Evolutionary conservation across 306 rosid genomes (phyloP).

Genomic region (Quercus aquifolioides): DNA sequence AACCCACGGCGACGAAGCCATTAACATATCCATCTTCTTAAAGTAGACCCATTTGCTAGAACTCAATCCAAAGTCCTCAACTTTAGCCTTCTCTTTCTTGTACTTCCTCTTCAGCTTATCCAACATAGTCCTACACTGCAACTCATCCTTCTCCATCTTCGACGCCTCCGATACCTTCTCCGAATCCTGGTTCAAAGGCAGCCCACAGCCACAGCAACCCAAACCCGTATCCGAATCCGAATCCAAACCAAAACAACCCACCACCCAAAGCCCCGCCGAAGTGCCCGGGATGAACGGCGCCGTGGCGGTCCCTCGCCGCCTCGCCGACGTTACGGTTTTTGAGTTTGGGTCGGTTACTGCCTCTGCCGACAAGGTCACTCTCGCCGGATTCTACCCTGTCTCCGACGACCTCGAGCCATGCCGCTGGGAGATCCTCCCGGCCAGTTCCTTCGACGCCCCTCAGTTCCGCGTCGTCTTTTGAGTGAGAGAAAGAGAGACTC

Average conservation of each 20-base stretch:
- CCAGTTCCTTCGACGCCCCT: slow-evolving; percentile 68
- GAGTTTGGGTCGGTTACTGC: slow-evolving; percentile 85
- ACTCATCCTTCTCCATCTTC: too few relatives aligned
- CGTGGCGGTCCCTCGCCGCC: slow-evolving; percentile 72
- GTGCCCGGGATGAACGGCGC: slow-evolving; percentile 85
- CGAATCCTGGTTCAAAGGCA: slow-evolving; percentile 66
- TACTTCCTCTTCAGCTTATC: too few relatives aligned
- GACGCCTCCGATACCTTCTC: too few relatives aligned
- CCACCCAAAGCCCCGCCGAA: slow-evolving; percentile 34
- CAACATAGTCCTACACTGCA: too few relatives aligned
- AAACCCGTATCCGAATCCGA: slow-evolving; percentile 28
- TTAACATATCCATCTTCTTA: too few relatives aligned
- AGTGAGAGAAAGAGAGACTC: neutral
- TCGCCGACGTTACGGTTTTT: slow-evolving; percentile 52
- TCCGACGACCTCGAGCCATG: slow-evolving; percentile 97
- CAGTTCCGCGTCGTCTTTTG: slow-evolving; percentile 88
- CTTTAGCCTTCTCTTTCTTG: too few relatives aligned
- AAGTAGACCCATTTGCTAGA: too few relatives aligned
- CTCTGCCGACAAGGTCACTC: slow-evolving; percentile 72
- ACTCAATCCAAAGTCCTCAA: too few relatives aligned
- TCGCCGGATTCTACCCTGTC: slow-evolving; percentile 92
- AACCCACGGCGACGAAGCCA: too few relatives aligned
- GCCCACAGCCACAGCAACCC: slow-evolving; percentile 15
- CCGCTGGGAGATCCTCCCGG: slow-evolving; percentile 94
- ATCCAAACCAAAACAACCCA: slow-evolving; percentile 24